Evolutionary conservation across 2,329 filamentous ascomycete genomes (phyloP), one percentile per base, ranked within the genome.

Genomic region (Myriosclerotinia scirpicola): DNA sequence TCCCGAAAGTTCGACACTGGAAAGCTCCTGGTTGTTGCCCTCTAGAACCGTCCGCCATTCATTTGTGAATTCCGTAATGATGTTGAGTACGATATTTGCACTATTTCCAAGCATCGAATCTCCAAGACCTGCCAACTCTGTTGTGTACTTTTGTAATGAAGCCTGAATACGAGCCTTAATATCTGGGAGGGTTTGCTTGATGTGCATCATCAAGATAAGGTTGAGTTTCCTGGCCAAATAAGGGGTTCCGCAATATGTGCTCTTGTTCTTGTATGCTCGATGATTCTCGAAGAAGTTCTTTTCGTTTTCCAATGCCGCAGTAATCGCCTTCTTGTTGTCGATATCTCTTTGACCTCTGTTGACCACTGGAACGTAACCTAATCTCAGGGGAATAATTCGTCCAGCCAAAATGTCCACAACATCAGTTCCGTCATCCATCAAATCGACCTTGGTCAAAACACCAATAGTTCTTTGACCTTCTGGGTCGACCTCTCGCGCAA

Each of bases 191-290:
- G 95, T 99, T 82, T 99, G 94, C 81, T 99, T 99, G 83, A 99
- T 99, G 83, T 99, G 95, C 95, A 99, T 99, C 94, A 99, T 98
- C 73, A 99, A 85, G 76, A 99, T 98, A 75, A 99, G 84, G 80
- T 99, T 99, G 68, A 99, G 87, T 81, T 99, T 99, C 73, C 94
- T 89, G 5, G 95, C 95, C 68, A 99, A 84, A 77, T 99, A 99
- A 5, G 95, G 95, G 3, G 95, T 99, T 78, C 95, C 95, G 79
- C 95, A 99, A 84, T 99, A 99, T 7, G 93, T 91, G 77, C 92
- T 93, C 87, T 99, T 99, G 81, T 98, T 99, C 69, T 93, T 87
- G 80, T 99, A 99, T 44, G 95, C 94, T 82, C 96, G 96, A 85
- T 99, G 95, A 79, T 94, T 94, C 75, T 99, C 95, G 78, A 99